Base-by-base conservation (phyloP, 768 basidiomycete species). In the Tylopilus subfusipes region DNA sequence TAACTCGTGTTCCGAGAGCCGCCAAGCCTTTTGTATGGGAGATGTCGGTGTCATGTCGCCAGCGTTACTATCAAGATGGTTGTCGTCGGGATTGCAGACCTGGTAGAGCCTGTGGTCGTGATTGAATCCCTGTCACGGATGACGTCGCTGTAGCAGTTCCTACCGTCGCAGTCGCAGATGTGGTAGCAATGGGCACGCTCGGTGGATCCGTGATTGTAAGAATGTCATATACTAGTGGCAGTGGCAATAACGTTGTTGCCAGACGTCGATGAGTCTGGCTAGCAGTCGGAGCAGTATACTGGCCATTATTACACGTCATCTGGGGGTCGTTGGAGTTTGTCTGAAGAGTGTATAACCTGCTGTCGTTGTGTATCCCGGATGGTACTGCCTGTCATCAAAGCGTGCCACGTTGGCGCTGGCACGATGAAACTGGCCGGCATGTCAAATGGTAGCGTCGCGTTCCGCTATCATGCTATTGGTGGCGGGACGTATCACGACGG, bases 321-420 rank as follows among this genome's bases (percentile, higher is more conserved):
- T 3, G 19, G 2, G 47, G 24, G 25, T 22, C n/a, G n/a, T 27
- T 22, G 36, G 36, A 21, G 16, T 8, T 22, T 19, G 18, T 19
- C 45, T 22, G 31, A 31, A n/a, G 45, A 48, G 48, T 48, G 25
- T 60, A 53, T 25, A 39, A 14, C 5, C 51, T 50, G 9, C 48
- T 9, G 36, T 48, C 24, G 54, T 59, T 3, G 65, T 59, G 34
- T 38, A 54, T 21, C 59, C 65, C 2, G 65, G 65, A 30, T 62
- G 58, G 33, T 62, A 57, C 21, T 58, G 54, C 18, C 63, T 57
- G 7, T 70, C 47, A 21, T 66, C 66, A 13, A n/a, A 42, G 31
- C 58, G 63, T 3, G 55, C 42, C 38, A 54, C 48, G 52, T 55
- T 51, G n/a, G 25, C 31, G 34, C 43, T 45, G 7, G 44, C 46